These are phyloP conservation scores for Hypoxylon sp. DNA, from an alignment of 2,329 filamentous ascomycete species.

Conservation along the genomic window DNA sequence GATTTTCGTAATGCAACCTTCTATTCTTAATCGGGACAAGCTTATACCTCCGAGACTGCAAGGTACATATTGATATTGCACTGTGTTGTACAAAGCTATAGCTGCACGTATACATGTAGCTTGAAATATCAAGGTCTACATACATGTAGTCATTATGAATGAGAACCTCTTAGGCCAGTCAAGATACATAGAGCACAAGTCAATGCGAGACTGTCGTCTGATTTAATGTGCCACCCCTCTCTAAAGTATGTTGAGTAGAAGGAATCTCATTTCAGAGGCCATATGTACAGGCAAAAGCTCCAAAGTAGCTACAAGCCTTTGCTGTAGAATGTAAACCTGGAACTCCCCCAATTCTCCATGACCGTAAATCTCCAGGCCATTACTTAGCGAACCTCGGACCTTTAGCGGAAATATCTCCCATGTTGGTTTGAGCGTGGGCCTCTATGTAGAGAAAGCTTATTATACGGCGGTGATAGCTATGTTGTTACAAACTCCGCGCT, in stretches of 20 bases:
- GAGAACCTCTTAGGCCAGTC: background rate
- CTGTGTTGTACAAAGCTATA: too few species aligned
- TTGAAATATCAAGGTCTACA: background rate
- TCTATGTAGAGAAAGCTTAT: constrained; percentile 32
- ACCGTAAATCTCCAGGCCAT: background rate
- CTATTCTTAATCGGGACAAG: background rate
- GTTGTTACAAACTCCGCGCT: constrained; percentile 48
- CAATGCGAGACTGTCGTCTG: background rate
- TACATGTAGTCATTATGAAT: too few species aligned
- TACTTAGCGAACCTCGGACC: background rate
- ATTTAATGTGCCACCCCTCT: background rate
- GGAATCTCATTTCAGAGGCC: constrained; percentile 2
- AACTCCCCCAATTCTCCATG: constrained; percentile 5
- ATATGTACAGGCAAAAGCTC: too few species aligned
- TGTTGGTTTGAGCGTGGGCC: constrained; percentile 13
- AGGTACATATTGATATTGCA: too few species aligned
- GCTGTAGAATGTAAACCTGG: constrained; percentile 1
- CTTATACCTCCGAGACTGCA: background rate
- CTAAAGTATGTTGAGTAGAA: background rate
- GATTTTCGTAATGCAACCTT: background rate
- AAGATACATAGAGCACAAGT: background rate
- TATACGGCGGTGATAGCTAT: constrained; percentile 32
- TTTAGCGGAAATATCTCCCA: constrained; percentile 3
- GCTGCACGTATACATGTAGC: background rate
- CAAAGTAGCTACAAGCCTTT: constrained; percentile 7